A percentile compares a stretch with the other conserved stretches of the same genome.
Conservation (phyloP, 2,329 filamentous ascomycete genomes). For the Cladosporium sp. region DNA sequence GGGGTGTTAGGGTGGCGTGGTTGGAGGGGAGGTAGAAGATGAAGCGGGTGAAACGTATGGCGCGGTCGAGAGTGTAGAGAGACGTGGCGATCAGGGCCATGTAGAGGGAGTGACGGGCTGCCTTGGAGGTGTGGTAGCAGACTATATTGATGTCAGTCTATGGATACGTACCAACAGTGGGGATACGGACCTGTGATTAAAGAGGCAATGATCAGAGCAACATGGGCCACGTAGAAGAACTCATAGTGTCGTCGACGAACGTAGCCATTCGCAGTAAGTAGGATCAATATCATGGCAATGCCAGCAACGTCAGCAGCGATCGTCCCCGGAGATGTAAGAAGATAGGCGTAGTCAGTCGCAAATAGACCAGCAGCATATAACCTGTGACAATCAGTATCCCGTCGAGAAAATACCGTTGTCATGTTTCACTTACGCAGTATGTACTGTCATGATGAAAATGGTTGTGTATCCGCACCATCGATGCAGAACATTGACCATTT, state of each 20-base stretch:
- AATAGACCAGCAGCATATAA: slow-evolving; percentile 17
- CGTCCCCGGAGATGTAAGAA: slow-evolving; percentile 15
- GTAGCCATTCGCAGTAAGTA: slow-evolving; percentile 19
- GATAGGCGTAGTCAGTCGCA: slow-evolving; percentile 11
- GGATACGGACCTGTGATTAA: slow-evolving; percentile 18
- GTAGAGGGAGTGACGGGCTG: slow-evolving; percentile 19
- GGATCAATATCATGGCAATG: slow-evolving; percentile 20
- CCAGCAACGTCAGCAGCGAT: slow-evolving; percentile 20
- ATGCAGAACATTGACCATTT: slow-evolving; percentile 23
- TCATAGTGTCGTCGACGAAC: slow-evolving; percentile 23
- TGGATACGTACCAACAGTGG: background rate
- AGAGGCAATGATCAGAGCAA: slow-evolving; percentile 17
- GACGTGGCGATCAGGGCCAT: slow-evolving; percentile 18
- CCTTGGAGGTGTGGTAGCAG: slow-evolving; percentile 19
- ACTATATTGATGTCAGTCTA: slow-evolving; percentile 5
- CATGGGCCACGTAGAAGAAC: slow-evolving; percentile 21
- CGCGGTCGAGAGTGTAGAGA: slow-evolving; percentile 20
- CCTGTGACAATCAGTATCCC: background rate
- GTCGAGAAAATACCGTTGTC: no score
- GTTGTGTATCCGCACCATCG: slow-evolving; percentile 23
- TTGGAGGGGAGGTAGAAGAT: slow-evolving; percentile 18
- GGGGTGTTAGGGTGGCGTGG: slow-evolving; percentile 18
- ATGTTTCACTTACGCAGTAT: slow-evolving; percentile 17
- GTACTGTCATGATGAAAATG: slow-evolving; percentile 19
- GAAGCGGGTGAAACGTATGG: slow-evolving; percentile 17